A percentile compares a stretch with the other conserved stretches of the same genome.
These are phyloP conservation scores for Sugiyamaella neomexicana DNA, from an alignment of 1,139 yeast genomes.

Conservation along the genomic window DNA sequence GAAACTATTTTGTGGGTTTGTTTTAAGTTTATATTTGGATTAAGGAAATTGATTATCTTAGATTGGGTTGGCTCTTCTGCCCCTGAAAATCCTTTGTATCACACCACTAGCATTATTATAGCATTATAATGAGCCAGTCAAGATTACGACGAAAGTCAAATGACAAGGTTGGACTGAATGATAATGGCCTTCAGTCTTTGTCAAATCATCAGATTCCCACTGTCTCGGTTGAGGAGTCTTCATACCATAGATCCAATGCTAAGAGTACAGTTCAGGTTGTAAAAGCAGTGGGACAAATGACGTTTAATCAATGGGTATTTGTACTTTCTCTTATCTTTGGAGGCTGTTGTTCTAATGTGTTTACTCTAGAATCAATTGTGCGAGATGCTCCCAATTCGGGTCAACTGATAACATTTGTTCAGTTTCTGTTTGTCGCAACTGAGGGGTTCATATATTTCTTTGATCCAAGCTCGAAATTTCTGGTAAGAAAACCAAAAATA, in stretches of 20 bases:
- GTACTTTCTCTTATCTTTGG: slow-evolving; percentile 51
- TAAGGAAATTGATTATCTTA: too few species aligned
- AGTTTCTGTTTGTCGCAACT: slow-evolving; percentile 55
- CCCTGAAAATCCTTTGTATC: too few species aligned
- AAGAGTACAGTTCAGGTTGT: neutral
- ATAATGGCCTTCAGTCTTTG: neutral
- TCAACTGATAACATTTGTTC: slow-evolving; percentile 57
- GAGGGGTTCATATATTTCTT: slow-evolving; percentile 47
- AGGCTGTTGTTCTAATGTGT: slow-evolving; percentile 73
- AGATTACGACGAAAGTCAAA: neutral
- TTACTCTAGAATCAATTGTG: slow-evolving; percentile 58
- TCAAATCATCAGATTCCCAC: too few species aligned
- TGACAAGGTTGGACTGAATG: neutral
- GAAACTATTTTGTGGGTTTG: too few species aligned
- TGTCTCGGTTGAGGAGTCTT: neutral
- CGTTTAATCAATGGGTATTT: slow-evolving; percentile 12
- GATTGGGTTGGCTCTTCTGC: too few species aligned
- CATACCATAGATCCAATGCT: neutral
- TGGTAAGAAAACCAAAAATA: slow-evolving; percentile 43
- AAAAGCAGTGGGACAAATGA: slow-evolving; percentile 10
- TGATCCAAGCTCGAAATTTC: slow-evolving; percentile 34
- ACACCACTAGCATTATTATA: too few species aligned
- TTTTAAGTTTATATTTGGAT: too few species aligned
- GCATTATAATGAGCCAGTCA: neutral
- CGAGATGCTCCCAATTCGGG: slow-evolving; percentile 47